phyloP scores from a whole-genome alignment of 352 stramenopile genomes.

The Phytophthora multivora region DNA sequence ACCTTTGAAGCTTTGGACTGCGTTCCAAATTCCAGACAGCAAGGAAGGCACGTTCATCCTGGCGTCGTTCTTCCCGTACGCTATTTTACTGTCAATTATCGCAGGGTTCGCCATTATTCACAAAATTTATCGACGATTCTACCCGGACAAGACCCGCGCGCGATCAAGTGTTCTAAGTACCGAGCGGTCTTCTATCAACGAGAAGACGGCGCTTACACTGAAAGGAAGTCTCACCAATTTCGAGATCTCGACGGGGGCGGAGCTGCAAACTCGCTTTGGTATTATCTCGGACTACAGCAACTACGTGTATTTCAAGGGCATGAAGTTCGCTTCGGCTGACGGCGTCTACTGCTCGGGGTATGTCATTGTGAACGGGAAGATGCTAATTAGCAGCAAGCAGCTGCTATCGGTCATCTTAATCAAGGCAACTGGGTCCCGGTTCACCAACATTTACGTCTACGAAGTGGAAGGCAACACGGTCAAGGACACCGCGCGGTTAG shows the following conservation, averaged over 20 bases:
- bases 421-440: conserved; percentile 25
- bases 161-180: conserved; percentile 11
- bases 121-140: conserved; percentile 31
- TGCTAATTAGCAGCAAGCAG: conserved; percentile 36
- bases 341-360: conserved; percentile 48
- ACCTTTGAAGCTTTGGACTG: conserved; percentile 26
- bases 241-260: conserved; percentile 36
- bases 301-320: conserved; percentile 45
- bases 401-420: conserved; percentile 35
- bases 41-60: conserved; percentile 22
- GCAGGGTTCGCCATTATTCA: conserved; percentile 19
- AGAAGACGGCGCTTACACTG: conserved; percentile 7
- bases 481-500: conserved; percentile 32
- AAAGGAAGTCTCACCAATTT: conserved; percentile 38
- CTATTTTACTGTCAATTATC: conserved; percentile 27
- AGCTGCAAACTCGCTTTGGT: conserved; percentile 34
- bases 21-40: conserved; percentile 19
- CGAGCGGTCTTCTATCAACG: conserved; percentile 22
- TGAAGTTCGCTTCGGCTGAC: conserved; percentile 46
- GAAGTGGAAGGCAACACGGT: conserved; percentile 44
- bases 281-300: conserved; percentile 49
- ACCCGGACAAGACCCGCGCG: conserved; percentile 20
- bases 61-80: conserved; percentile 20
- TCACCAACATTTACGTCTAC: conserved; percentile 45
- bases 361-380: conserved; percentile 47